These are phyloP conservation scores for Schoenoplectus triqueter DNA, from an alignment of 202 grass and related monocot species.

Conservation along the genomic window DNA sequence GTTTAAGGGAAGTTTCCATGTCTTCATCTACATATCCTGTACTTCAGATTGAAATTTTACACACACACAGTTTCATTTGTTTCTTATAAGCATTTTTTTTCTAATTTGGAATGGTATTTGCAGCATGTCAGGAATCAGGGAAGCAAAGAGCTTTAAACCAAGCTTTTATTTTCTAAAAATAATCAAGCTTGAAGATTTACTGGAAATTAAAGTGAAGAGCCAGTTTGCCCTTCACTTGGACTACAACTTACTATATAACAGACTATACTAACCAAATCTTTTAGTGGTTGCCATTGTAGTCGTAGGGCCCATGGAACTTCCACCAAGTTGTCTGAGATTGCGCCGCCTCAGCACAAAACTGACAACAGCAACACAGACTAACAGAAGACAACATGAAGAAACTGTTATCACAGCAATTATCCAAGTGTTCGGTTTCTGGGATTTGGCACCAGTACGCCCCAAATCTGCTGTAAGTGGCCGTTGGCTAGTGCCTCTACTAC, in stretches of 20 bases:
- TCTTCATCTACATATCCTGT: neutral
- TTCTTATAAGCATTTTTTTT: neutral
- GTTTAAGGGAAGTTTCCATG: too few relatives aligned
- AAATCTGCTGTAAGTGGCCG: constrained; percentile 70
- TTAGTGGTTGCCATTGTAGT: constrained; percentile 48
- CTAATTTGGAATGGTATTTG: neutral
- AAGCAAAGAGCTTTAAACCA: neutral
- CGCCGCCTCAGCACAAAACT: constrained; percentile 59
- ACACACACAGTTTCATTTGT: constrained; percentile 12
- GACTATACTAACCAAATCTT: constrained; percentile 60
- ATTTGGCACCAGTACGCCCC: constrained; percentile 37
- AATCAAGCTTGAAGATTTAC: constrained; percentile 1
- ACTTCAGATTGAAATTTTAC: constrained; percentile 27
- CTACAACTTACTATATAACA: neutral
- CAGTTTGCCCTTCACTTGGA: neutral
- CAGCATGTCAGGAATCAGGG: neutral
- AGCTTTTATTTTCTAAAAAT: neutral
- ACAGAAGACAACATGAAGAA: constrained; percentile 63
- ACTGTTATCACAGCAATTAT: constrained; percentile 61
- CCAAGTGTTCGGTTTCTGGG: constrained; percentile 68
- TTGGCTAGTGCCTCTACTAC: constrained; percentile 45
- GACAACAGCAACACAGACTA: constrained; percentile 55
- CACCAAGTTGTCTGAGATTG: constrained; percentile 46
- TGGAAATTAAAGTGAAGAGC: neutral
- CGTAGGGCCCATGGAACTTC: constrained; percentile 53